Percentiles rank a stretch among this genome's conserved stretches.
Conservation (phyloP, 148 eudicot species). For the Polygonum maritimum region DNA sequence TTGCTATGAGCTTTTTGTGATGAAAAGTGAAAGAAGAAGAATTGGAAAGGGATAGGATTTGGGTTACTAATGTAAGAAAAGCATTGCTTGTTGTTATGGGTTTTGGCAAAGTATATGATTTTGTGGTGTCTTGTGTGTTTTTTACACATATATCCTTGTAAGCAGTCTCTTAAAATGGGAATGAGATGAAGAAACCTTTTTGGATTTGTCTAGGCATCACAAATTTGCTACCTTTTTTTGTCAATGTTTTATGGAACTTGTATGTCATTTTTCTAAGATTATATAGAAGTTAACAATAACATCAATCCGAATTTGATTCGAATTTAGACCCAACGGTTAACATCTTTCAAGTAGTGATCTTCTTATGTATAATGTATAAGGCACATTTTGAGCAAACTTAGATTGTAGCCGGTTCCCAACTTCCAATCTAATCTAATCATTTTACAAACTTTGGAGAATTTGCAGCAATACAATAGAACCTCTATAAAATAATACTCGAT, state of each 20-base stretch:
- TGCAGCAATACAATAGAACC: too few relatives aligned
- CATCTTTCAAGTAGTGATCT: neutral
- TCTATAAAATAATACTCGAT: too few relatives aligned
- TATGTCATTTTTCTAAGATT: neutral
- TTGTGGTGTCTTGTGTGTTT: neutral
- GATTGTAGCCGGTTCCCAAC: neutral
- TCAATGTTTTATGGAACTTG: neutral
- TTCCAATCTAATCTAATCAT: neutral
- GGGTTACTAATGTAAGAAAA: conserved; percentile 34
- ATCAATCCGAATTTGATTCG: neutral
- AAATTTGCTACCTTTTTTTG: neutral
- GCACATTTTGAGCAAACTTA: neutral
- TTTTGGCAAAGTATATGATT: conserved; percentile 17
- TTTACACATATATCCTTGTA: neutral
- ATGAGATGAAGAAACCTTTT: neutral
- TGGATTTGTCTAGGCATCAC: neutral
- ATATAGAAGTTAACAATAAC: neutral
- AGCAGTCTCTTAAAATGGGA: conserved; percentile 1
- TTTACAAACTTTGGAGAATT: too few relatives aligned
- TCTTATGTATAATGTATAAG: neutral
- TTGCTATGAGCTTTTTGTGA: conserved; percentile 4
- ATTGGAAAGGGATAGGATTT: conserved; percentile 11
- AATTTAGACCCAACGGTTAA: neutral
- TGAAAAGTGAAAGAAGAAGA: conserved; percentile 9
- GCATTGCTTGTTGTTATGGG: conserved; percentile 70